These are phyloP conservation scores for Phycomyces nitens DNA, from an alignment of 192 early-diverging fungal species.

Conservation along the genomic window DNA sequence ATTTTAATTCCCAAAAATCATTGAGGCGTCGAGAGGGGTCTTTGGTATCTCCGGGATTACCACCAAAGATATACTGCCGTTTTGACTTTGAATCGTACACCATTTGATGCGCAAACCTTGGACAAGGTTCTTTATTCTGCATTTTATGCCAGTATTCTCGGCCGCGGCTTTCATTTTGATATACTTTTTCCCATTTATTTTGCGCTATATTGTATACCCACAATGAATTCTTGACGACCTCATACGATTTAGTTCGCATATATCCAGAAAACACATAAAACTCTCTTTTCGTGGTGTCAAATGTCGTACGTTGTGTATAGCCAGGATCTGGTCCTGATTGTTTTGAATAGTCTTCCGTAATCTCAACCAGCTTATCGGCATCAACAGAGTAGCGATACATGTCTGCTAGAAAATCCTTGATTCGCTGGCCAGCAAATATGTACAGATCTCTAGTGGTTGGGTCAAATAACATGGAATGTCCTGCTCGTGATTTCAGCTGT, in stretches of 20 bases:
- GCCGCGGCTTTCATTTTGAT: conserved; percentile 53
- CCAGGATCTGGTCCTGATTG: conserved; percentile 75
- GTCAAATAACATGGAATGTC: conserved; percentile 88
- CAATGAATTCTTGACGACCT: conserved; percentile 69
- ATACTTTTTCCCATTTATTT: conserved; percentile 63
- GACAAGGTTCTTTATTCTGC: conserved; percentile 57
- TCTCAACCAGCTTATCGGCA: conserved; percentile 71
- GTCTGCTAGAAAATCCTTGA: conserved; percentile 76
- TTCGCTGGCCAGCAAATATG: conserved; percentile 89
- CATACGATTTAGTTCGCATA: conserved; percentile 59
- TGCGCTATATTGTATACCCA: conserved; percentile 67
- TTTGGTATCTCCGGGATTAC: conserved; percentile 78
- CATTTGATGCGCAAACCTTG: conserved; percentile 89
- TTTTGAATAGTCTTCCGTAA: conserved; percentile 69
- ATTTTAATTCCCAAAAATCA: conserved; percentile 79
- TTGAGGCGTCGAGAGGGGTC: conserved; percentile 64
- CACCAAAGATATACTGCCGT: conserved; percentile 88
- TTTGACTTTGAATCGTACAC: conserved; percentile 74
- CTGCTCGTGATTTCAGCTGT: conserved; percentile 77
- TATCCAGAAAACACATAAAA: conserved; percentile 77
- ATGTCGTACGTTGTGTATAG: conserved; percentile 80
- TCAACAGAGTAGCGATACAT: conserved; percentile 85
- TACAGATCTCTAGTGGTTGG: conserved; percentile 68
- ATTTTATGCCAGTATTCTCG: conserved; percentile 20
- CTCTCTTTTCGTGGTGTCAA: conserved; percentile 73